Evolutionary conservation across 1,284 basidiomycete genomes (phyloP).

Genomic region (Ganoderma sp.): DNA sequence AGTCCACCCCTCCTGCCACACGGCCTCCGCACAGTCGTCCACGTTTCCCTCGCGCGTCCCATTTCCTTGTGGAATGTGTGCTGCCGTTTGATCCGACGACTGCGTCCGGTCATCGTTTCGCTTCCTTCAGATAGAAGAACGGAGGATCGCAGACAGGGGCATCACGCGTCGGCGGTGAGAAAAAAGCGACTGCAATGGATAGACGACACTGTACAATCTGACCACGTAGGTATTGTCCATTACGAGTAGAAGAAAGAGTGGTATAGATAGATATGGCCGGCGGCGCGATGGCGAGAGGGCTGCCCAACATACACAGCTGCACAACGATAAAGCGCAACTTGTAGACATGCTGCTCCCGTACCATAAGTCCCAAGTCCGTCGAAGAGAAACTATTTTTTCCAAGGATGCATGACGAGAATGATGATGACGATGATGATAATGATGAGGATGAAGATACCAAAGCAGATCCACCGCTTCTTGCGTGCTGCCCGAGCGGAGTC

Average conservation of each 20-base stretch:
- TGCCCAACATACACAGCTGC: constrained; percentile 13
- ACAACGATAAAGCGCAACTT: constrained; percentile 1
- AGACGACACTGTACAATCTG: constrained; percentile 9
- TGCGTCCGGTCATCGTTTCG: background rate
- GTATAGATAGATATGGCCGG: constrained; percentile 28
- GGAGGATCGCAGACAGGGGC: constrained; percentile 13
- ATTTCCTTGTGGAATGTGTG: background rate
- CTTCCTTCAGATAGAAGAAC: constrained; percentile 10
- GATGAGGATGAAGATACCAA: constrained; percentile 62
- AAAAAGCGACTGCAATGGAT: constrained; percentile 4
- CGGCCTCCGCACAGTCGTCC: constrained; percentile 16
- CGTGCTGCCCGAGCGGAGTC: constrained; percentile 87
- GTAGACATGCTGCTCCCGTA: constrained; percentile 18
- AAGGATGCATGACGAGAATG: constrained; percentile 49
- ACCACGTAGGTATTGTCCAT: constrained; percentile 24
- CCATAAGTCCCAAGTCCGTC: constrained; percentile 20
- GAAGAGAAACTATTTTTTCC: constrained; percentile 28
- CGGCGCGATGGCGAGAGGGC: constrained; percentile 13
- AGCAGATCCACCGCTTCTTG: constrained; percentile 95
- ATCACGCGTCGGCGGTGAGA: constrained; percentile 15
- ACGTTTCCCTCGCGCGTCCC: background rate
- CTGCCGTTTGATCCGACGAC: background rate
- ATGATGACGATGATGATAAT: constrained; percentile 67
- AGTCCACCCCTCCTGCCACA: constrained; percentile 13
- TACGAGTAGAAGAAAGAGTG: constrained; percentile 17